Evolutionary conservation across 257 asterid species (phyloP), one percentile per base, ranked within the genome.

Genomic region (Rauvolfia tetraphylla): DNA sequence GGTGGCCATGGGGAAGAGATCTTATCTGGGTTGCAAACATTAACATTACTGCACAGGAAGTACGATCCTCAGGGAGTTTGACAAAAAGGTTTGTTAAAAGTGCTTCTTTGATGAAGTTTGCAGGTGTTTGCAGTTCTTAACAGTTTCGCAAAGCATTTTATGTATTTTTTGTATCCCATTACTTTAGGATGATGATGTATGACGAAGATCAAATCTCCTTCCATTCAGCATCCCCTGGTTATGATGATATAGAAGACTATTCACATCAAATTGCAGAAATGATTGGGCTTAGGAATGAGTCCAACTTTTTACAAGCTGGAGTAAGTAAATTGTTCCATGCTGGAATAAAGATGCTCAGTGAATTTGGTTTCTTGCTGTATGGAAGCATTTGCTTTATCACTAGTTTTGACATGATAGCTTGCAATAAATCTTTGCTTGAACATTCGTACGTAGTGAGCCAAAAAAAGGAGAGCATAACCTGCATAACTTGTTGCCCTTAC

Each of bases 251-350:
- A 71, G 98, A 95, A 85, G 99, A 95, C 81, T 95, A 95, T 82
- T 88, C 99, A 0, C 99, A 91, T 83, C 99, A 95, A 88, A 93
- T 95, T 82, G 98, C 99, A 4, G 98, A 91, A 84, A 95, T 95
- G 89, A 88, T 95, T 82, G 99, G 96, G 75, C 86, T 91, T 36
- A 88, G 98, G 78, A 93, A 95, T 75, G 97, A 86, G 51, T 91
- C 97, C 70, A 89, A 92, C 85, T 91, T 95, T 72, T 77, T 84
- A 80, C 92, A 89, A 84, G 96, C 97, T 22, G 98, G 99, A 38
- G 99, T 95, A 84, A 87, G 98, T 89, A 82, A 68, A 74, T 31
- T 11, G 22, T 51, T 58, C 56, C 72, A 79, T 69, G 33, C 48
- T 63, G 34, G 31, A 77, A 53, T 48, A 14, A 6, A 68, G 34